Base-by-base conservation (phyloP, 805 yeast species). In the Candida krabiensis region DNA sequence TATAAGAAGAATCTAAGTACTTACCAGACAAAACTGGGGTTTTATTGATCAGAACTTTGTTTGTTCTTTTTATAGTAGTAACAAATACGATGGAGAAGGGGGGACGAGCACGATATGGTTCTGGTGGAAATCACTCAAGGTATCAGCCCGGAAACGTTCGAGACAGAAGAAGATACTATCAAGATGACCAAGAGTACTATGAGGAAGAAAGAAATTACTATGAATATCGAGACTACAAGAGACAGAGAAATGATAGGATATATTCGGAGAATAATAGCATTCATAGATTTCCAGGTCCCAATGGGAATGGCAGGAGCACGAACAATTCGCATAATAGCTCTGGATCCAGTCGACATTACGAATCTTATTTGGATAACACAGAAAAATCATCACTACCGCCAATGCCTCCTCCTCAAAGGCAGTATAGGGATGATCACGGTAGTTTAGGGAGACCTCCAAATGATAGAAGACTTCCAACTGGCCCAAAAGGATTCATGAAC, bases 381-480 rank as follows among this genome's bases (percentile, higher is more conserved):
- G 28, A 13, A 25, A 17, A 13, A 19, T 4, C 9, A 7, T 17
- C 14, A 14, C 24, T 16, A 19, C 21, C n/a, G 16, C 30, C 33
- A 16, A 28, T 25, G 4, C 26, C 18, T 25, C 33, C 37, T 18
- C 34, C 37, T 5, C 33, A 27, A 4, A 14, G 32, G 12, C 28
- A 31, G 22, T 11, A 9, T 13, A 28, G 24, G 23, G 38, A 29
- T 4, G 25, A 28, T 9, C 15, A 13, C 18, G 30, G 28, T 15
- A 33, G 31, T 32, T 28, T 23, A 21, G 28, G 24, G 24, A 21
- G 41, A 31, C 34, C 24, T 21, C 32, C 33, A 9, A 17, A 29
- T 19, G 40, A 32, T 12, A 44, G 49, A 17, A 34, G 32, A 24
- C 40, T 50, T 4, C 56, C 56, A 2, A 51, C 52, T 2, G 56